Conservation (phyloP, 2,329 filamentous ascomycete genomes). For the Torrubiellomyces zombiae region DNA sequence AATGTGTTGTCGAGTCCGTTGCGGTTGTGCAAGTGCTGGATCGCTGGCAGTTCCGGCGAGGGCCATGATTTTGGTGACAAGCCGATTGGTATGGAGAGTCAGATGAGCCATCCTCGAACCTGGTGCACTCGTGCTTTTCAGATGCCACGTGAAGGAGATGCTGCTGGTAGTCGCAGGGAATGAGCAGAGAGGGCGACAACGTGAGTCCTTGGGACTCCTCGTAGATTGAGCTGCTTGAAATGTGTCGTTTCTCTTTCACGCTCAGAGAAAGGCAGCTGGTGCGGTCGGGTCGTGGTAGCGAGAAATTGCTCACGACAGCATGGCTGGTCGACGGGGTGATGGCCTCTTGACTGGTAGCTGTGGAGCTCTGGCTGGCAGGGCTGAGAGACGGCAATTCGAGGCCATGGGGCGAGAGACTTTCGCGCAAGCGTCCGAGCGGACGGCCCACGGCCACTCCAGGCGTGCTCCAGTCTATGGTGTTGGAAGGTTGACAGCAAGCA, state of each 20-base stretch:
- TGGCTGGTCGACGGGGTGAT: conserved; percentile 23
- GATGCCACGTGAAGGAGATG: conserved; percentile 26
- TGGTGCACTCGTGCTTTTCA: conserved; percentile 12
- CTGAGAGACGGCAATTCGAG: conserved; percentile 31
- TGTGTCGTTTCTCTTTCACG: conserved; percentile 19
- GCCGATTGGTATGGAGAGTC: too few relatives aligned
- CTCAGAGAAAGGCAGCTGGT: conserved; percentile 14
- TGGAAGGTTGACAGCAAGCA: too few relatives aligned
- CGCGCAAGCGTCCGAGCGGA: too few relatives aligned
- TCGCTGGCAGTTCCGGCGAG: conserved; percentile 23
- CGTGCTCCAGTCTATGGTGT: too few relatives aligned
- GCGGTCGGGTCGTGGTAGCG: conserved; percentile 25
- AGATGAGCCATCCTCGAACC: too few relatives aligned
- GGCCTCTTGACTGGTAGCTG: conserved; percentile 23
- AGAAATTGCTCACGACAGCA: conserved; percentile 31
- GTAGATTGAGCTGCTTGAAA: conserved; percentile 35
- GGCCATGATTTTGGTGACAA: conserved; percentile 6
- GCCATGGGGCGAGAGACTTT: conserved; percentile 8
- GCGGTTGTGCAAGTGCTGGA: conserved; percentile 38
- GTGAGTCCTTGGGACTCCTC: conserved; percentile 42
- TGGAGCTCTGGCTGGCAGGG: conserved; percentile 29
- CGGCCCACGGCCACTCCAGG: too few relatives aligned
- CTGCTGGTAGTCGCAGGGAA: conserved; percentile 40
- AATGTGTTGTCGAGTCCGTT: conserved; percentile 29
- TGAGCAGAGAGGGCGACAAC: conserved; percentile 44